A percentile compares a stretch with the other conserved stretches of the same genome.
Conservation (phyloP, 805 yeast species). For the Ogataea allantospora region DNA sequence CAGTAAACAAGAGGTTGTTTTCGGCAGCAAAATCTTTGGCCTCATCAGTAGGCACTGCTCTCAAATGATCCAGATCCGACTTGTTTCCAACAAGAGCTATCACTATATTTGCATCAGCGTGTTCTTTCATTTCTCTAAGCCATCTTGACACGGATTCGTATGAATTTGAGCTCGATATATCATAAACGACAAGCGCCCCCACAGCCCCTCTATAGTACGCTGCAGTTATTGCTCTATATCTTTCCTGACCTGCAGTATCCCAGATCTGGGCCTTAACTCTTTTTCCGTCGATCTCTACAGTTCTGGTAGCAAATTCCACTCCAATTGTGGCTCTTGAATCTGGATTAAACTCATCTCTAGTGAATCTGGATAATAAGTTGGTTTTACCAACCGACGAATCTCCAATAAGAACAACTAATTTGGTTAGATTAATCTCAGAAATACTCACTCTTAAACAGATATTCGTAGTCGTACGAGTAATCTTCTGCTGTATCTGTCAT, state of each 20-base stretch:
- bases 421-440: slow-evolving; percentile 13
- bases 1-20: slow-evolving; percentile 88
- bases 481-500: slow-evolving; percentile 56
- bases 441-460: slow-evolving; percentile 69
- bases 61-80: slow-evolving; percentile 83
- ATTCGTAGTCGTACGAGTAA: slow-evolving; percentile 81
- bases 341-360: slow-evolving; percentile 91
- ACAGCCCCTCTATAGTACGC: slow-evolving; percentile 98
- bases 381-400: slow-evolving; percentile 98
- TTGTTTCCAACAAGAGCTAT: slow-evolving; percentile 93
- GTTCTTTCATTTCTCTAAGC: slow-evolving; percentile 86
- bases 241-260: slow-evolving; percentile 99
- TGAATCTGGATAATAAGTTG: slow-evolving; percentile 87
- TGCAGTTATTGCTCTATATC: slow-evolving; percentile 95
- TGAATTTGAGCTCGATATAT: slow-evolving; percentile 84
- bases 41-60: slow-evolving; percentile 97
- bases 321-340: slow-evolving; percentile 96
- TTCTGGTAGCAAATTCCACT: slow-evolving; percentile 96
- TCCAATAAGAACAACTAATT: slow-evolving; percentile 82
- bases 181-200: slow-evolving; percentile 94
- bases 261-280: slow-evolving; percentile 89
- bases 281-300: slow-evolving; percentile 82
- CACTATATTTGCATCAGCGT: slow-evolving; percentile 93
- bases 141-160: slow-evolving; percentile 85
- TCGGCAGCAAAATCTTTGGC: slow-evolving; percentile 93